Conservation (phyloP, 805 yeast genomes). For the Citeromyces matritensis region DNA sequence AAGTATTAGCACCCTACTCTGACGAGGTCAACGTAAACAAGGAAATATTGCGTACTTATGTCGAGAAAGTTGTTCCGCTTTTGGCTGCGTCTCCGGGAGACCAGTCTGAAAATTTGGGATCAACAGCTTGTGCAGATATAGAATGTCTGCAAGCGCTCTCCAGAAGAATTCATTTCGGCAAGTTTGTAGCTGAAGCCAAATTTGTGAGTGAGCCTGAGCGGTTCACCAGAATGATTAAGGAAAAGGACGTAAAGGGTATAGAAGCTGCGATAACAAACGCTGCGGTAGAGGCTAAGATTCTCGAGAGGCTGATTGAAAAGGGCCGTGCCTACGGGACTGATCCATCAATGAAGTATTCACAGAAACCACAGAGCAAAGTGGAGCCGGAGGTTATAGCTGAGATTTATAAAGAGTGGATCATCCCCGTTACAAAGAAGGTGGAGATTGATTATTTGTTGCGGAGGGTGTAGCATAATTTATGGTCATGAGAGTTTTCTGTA, state of each 20-base stretch:
- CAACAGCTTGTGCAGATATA: constrained; percentile 74
- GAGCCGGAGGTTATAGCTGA: constrained; percentile 70
- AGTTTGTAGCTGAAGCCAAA: constrained; percentile 94
- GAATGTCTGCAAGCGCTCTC: constrained; percentile 80
- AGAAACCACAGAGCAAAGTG: constrained; percentile 56
- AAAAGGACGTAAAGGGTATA: constrained; percentile 55
- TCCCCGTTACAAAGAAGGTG: constrained; percentile 89
- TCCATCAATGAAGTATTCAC: constrained; percentile 62
- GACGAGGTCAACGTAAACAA: constrained; percentile 64
- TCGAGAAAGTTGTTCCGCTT: constrained; percentile 59
- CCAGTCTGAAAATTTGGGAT: constrained; percentile 76
- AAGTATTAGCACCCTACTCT: constrained; percentile 58
- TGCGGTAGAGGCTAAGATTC: constrained; percentile 74
- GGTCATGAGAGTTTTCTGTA: no score
- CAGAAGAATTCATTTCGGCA: constrained; percentile 91
- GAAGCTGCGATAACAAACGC: constrained; percentile 73
- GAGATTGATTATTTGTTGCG: constrained; percentile 85
- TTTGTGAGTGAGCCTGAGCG: constrained; percentile 50
- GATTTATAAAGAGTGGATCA: constrained; percentile 76
- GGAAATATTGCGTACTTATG: constrained; percentile 54
- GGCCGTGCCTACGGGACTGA: constrained; percentile 82
- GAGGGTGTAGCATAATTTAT: constrained; percentile 72
- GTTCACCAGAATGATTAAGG: constrained; percentile 50
- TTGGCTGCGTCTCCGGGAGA: constrained; percentile 56
- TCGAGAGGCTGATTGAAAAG: constrained; percentile 64